Conservation (phyloP, 1,284 basidiomycete species). For the Pseudomicrostroma phylloplanum region DNA sequence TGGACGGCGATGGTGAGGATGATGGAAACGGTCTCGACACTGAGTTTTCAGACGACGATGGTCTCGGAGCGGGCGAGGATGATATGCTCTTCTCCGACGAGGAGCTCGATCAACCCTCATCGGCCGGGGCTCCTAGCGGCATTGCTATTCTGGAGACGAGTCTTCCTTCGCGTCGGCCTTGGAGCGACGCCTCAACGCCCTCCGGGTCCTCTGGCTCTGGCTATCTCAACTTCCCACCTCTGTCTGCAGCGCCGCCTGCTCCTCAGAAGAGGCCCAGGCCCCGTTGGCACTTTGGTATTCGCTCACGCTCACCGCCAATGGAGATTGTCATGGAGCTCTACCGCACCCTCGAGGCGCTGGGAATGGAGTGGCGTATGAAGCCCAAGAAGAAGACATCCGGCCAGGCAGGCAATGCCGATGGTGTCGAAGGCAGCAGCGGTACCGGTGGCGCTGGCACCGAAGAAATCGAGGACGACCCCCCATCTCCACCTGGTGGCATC, state of each 20-base stretch:
- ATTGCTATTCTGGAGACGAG: slow-evolving; percentile 41
- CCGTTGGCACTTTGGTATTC: slow-evolving; percentile 95
- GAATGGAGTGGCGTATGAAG: slow-evolving; percentile 79
- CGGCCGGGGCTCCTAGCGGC: slow-evolving; percentile 12
- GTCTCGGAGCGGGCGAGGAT: slow-evolving; percentile 25
- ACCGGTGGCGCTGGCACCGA: background rate
- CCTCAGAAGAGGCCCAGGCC: slow-evolving; percentile 46
- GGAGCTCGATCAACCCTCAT: slow-evolving; percentile 21
- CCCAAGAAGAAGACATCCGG: slow-evolving; percentile 27
- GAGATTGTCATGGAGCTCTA: slow-evolving; percentile 99
- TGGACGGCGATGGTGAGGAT: background rate
- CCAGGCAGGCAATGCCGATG: background rate
- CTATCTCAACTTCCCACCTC: slow-evolving; percentile 7
- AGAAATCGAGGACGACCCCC: slow-evolving; percentile 6
- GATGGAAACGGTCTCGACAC: background rate
- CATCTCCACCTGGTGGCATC: background rate
- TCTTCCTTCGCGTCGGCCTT: slow-evolving; percentile 14
- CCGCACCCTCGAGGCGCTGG: slow-evolving; percentile 79
- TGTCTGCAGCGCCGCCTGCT: slow-evolving; percentile 21
- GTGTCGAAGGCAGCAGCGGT: no score
- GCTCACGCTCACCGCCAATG: slow-evolving; percentile 90
- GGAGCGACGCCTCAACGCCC: background rate
- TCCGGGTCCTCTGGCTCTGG: background rate
- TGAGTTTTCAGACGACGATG: slow-evolving; percentile 8
- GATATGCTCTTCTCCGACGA: slow-evolving; percentile 23